Conservation (phyloP, 495 filamentous ascomycete species). For the Aspergillus nidulans region DNA sequence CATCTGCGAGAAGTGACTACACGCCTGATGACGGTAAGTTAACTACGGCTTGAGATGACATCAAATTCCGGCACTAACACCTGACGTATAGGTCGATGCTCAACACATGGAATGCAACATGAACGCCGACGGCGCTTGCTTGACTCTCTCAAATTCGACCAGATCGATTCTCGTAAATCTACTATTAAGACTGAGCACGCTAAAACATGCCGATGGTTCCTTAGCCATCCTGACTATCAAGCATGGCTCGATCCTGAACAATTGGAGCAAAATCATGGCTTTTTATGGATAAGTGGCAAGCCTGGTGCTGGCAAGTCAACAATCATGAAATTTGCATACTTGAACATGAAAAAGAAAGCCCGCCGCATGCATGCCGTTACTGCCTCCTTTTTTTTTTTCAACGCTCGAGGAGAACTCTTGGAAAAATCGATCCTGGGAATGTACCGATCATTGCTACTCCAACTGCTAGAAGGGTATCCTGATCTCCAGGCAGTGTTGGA, state of each 20-base stretch:
- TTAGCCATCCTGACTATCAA: conserved; percentile 33
- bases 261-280: conserved; percentile 37
- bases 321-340: conserved; percentile 44
- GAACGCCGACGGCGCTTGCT: conserved; percentile 11
- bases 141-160: conserved; percentile 27
- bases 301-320: conserved; percentile 54
- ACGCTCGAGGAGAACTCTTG: conserved; percentile 41
- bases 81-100: neutral
- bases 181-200: conserved; percentile 24
- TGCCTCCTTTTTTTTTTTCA: conserved; percentile 52
- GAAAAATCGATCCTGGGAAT: conserved; percentile 51
- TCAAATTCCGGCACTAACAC: too few relatives aligned
- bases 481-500: conserved; percentile 24
- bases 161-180: conserved; percentile 23
- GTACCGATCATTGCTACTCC: conserved; percentile 49
- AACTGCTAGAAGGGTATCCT: conserved; percentile 27
- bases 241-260: conserved; percentile 43
- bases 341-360: conserved; percentile 13
- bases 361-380: conserved; percentile 13
- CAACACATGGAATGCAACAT: conserved; percentile 1
- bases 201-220: conserved; percentile 49
- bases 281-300: conserved; percentile 57
- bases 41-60: neutral
- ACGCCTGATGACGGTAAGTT: neutral
- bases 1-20: neutral